Evolutionary conservation across 768 basidiomycete species (phyloP).

Genomic region (Lactifluus pinguis): DNA sequence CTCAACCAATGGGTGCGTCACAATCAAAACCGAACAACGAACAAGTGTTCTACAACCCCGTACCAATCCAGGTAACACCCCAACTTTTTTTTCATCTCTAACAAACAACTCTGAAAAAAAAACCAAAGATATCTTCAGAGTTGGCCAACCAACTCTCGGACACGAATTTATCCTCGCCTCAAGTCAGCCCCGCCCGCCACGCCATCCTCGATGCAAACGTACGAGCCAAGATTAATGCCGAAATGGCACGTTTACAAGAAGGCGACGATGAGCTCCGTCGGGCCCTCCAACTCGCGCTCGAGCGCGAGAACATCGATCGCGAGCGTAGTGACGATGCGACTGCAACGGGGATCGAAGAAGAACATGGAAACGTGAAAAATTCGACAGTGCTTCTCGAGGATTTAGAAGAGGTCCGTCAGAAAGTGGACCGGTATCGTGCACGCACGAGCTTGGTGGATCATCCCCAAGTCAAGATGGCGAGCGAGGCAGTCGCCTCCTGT

Average conservation of each 20-base stretch:
- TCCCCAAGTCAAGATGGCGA: slow-evolving; percentile 45
- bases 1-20: slow-evolving; percentile 47
- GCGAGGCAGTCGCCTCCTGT: slow-evolving; percentile 60
- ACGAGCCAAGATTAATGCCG: slow-evolving; percentile 59
- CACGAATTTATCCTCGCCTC: slow-evolving; percentile 41
- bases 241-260: slow-evolving; percentile 52
- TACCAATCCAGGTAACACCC: slow-evolving; percentile 30
- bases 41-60: slow-evolving; percentile 39
- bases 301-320: slow-evolving; percentile 81
- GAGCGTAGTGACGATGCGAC: slow-evolving; percentile 44
- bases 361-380: slow-evolving; percentile 40
- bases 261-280: slow-evolving; percentile 45
- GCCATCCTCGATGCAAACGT: slow-evolving; percentile 65
- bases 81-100: too few relatives aligned
- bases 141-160: slow-evolving; percentile 75
- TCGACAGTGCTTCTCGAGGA: slow-evolving; percentile 62
- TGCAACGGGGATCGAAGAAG: slow-evolving; percentile 23
- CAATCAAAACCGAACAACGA: slow-evolving; percentile 59
- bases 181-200: slow-evolving; percentile 60
- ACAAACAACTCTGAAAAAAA: neutral
- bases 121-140: slow-evolving; percentile 65
- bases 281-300: slow-evolving; percentile 70
- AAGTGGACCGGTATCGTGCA: slow-evolving; percentile 62
- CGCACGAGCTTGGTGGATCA: slow-evolving; percentile 46
- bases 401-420: slow-evolving; percentile 61